phyloP scores from a whole-genome alignment of 1,139 yeast species.

The Geotrichum aggregatum region DNA sequence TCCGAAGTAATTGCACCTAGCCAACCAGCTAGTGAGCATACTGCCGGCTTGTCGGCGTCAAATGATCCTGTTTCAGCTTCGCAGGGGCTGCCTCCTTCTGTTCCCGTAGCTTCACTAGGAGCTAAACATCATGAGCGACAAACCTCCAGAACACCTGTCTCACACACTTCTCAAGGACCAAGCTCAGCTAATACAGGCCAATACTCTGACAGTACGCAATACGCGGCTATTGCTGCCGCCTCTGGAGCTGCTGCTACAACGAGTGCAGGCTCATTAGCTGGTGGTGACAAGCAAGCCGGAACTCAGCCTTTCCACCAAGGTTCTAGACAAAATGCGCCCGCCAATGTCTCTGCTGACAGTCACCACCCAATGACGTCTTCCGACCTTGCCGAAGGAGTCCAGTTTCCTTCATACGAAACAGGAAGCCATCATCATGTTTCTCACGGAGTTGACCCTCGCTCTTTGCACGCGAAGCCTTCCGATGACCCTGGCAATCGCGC shows the following conservation, averaged over 20 bases:
- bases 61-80: neutral
- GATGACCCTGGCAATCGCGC: neutral
- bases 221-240: neutral
- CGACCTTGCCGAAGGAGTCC: constrained; percentile 4
- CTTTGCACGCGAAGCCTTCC: constrained; percentile 3
- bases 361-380: constrained; percentile 4
- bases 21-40: neutral
- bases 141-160: neutral
- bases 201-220: neutral
- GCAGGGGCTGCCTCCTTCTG: neutral
- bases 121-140: neutral
- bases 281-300: too few species aligned
- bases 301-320: too few species aligned
- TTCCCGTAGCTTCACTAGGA: neutral
- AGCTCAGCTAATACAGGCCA: too few species aligned
- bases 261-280: neutral
- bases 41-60: neutral
- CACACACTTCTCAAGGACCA: too few species aligned
- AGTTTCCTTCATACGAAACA: neutral
- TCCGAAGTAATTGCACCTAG: neutral
- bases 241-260: neutral
- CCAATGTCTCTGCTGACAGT: too few species aligned
- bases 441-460: constrained; percentile 9
- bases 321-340: too few species aligned
- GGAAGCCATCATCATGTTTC: neutral